phyloP scores from a whole-genome alignment of 768 basidiomycete species.

The Ramaria sp. region DNA sequence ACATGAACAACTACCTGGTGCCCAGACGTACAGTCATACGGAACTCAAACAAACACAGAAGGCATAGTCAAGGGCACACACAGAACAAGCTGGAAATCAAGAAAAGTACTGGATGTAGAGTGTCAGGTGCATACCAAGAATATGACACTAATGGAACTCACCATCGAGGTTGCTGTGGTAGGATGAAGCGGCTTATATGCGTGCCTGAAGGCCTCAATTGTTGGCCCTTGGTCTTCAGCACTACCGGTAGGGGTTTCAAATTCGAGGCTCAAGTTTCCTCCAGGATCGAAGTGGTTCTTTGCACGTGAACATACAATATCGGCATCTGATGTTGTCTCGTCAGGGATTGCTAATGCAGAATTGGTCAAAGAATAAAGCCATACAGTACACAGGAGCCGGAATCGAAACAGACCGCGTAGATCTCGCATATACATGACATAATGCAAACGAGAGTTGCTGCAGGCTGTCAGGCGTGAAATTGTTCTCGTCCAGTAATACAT shows the following conservation, averaged over 20 bases:
- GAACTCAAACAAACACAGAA: neutral
- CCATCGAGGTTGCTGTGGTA: slow-evolving; percentile 40
- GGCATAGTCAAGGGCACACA: neutral
- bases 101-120: neutral
- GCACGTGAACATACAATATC: slow-evolving; percentile 69
- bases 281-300: slow-evolving; percentile 71
- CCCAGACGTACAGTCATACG: neutral
- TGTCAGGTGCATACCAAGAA: neutral
- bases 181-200: slow-evolving; percentile 47
- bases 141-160: neutral
- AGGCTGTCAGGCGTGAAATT: slow-evolving; percentile 34
- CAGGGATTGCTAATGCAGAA: neutral
- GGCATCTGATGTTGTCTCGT: slow-evolving; percentile 37
- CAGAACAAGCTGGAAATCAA: too few species aligned
- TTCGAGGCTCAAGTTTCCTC: slow-evolving; percentile 39
- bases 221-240: slow-evolving; percentile 27
- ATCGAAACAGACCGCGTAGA: slow-evolving; percentile 76
- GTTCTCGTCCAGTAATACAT: slow-evolving; percentile 25
- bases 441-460: slow-evolving; percentile 59
- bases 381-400: slow-evolving; percentile 75
- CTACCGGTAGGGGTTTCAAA: slow-evolving; percentile 46
- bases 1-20: neutral
- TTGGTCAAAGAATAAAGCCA: slow-evolving; percentile 16
- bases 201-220: slow-evolving; percentile 37
- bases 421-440: slow-evolving; percentile 75